phyloP scores from a whole-genome alignment of 1,284 basidiomycete genomes.

The Rhodotorula mucilaginosa region DNA sequence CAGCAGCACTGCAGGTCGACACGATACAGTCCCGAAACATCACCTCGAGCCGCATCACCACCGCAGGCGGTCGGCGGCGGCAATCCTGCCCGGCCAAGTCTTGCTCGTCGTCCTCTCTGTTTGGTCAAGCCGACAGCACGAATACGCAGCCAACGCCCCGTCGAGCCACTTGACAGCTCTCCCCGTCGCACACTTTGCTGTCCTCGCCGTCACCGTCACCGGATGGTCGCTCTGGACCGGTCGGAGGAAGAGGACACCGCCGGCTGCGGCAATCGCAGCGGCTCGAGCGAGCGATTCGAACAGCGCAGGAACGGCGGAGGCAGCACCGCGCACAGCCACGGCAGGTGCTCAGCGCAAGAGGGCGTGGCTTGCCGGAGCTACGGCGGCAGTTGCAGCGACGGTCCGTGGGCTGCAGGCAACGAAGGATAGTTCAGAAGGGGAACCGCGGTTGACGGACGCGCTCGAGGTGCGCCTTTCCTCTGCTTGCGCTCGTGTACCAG shows the following conservation, averaged over 20 bases:
- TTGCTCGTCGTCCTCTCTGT: neutral
- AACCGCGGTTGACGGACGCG: constrained; percentile 14
- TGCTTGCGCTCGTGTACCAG: too few relatives aligned
- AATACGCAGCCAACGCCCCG: neutral
- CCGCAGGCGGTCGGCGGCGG: too few relatives aligned
- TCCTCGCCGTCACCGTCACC: neutral
- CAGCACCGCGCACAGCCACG: too few relatives aligned
- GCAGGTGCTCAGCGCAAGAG: neutral
- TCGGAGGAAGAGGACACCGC: neutral
- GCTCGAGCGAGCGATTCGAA: neutral
- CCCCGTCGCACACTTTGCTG: constrained; percentile 3
- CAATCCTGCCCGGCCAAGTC: too few relatives aligned
- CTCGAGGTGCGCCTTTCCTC: constrained; percentile 15
- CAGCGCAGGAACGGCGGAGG: neutral
- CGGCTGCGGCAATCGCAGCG: neutral
- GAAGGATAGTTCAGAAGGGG: neutral
- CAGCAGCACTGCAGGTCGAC: neutral
- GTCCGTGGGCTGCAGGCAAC: constrained; percentile 9
- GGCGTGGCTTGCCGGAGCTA: constrained; percentile 6
- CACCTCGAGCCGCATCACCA: too few relatives aligned
- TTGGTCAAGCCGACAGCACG: constrained; percentile 1
- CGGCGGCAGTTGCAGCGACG: neutral
- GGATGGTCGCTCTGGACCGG: neutral
- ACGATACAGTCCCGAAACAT: too few relatives aligned
- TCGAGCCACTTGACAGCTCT: neutral